phyloP scores from a whole-genome alignment of 768 basidiomycete species.

The Lactarius evosmus region DNA sequence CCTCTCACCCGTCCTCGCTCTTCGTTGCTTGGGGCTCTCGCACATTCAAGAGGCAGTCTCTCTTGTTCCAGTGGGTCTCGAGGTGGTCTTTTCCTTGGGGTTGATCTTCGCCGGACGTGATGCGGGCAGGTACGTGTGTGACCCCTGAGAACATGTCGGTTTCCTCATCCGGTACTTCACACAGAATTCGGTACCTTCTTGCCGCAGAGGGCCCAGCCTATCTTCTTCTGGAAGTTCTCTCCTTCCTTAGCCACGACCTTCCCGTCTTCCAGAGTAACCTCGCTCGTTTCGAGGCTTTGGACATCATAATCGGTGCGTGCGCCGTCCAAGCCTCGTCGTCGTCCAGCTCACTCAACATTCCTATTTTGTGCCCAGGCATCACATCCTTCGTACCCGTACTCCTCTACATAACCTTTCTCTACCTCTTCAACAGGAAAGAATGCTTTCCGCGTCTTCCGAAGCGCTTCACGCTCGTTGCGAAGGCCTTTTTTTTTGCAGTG shows the following conservation, averaged over 20 bases:
- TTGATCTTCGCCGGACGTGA: constrained; percentile 50
- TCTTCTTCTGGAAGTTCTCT: constrained; percentile 55
- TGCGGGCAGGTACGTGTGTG: constrained; percentile 44
- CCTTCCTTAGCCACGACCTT: constrained; percentile 55
- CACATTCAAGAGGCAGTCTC: constrained; percentile 46
- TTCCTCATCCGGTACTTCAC: constrained; percentile 1
- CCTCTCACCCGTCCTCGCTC: constrained; percentile 63
- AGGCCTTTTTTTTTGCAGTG: constrained; percentile 46
- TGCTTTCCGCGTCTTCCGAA: constrained; percentile 53
- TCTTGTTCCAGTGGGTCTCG: constrained; percentile 61
- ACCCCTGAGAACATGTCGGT: background rate
- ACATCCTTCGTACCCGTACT: constrained; percentile 65
- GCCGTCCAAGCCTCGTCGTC: background rate
- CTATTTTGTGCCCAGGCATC: constrained; percentile 36
- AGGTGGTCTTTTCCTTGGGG: constrained; percentile 55
- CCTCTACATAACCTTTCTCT: constrained; percentile 60
- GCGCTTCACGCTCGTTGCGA: constrained; percentile 45
- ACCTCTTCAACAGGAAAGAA: constrained; percentile 50
- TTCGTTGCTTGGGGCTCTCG: constrained; percentile 63
- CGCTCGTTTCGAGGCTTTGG: constrained; percentile 48
- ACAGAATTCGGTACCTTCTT: constrained; percentile 56
- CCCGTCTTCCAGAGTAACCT: constrained; percentile 49
- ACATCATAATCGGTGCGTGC: constrained; percentile 59
- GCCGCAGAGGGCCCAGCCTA: constrained; percentile 60
- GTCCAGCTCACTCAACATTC: background rate